phyloP scores from a whole-genome alignment of 2,329 filamentous ascomycete species.

The Plenodomus lindquistii region DNA sequence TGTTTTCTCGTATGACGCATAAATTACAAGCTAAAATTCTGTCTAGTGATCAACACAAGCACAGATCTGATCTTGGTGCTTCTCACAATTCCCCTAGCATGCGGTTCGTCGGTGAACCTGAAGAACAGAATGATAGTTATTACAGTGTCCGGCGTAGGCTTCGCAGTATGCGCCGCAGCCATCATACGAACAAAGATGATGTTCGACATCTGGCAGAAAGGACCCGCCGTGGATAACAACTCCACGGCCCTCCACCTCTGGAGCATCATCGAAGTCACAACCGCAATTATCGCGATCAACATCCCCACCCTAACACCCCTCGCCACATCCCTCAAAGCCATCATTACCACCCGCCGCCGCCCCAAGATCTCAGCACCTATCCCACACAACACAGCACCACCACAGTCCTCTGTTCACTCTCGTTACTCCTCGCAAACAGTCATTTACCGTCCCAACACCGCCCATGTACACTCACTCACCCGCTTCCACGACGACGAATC shows the following conservation, averaged over 20 bases:
- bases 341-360: not conserved
- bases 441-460: constrained; percentile 15
- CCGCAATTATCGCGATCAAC: constrained; percentile 10
- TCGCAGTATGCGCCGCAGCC: constrained; percentile 45
- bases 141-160: constrained; percentile 35
- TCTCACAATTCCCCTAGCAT: constrained; percentile 44
- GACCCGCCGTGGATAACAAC: not conserved
- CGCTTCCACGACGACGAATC: constrained; percentile 31
- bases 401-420: constrained; percentile 1
- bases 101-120: constrained; percentile 40
- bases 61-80: constrained; percentile 36
- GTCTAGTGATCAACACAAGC: constrained; percentile 26
- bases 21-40: not conserved
- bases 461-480: constrained; percentile 9
- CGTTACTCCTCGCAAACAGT: constrained; percentile 17
- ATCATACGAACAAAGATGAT: constrained; percentile 38
- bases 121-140: constrained; percentile 40
- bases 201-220: constrained; percentile 9
- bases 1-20: not conserved
- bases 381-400: not conserved
- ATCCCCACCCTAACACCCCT: constrained; percentile 13
- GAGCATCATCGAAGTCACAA: constrained; percentile 12
- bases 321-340: constrained; percentile 3
- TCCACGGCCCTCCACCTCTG: not conserved
- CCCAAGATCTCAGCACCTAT: not conserved